phyloP scores from a whole-genome alignment of 441 rosid species.

The Adansonia grandidieri region DNA sequence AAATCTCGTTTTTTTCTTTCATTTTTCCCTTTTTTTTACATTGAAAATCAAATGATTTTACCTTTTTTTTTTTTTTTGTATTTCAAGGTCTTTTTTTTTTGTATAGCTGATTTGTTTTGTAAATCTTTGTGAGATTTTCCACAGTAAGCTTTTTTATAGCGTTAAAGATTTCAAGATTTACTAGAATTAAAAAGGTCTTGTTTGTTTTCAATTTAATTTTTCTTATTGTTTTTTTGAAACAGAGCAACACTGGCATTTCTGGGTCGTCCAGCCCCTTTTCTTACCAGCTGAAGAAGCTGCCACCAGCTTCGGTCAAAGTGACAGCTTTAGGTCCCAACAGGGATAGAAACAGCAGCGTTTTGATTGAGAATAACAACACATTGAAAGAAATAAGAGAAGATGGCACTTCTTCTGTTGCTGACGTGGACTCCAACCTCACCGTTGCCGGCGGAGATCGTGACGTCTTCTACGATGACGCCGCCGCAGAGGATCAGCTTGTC shows the following conservation, averaged over 20 bases:
- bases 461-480: slow-evolving; percentile 76
- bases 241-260: slow-evolving; percentile 62
- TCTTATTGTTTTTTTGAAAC: slow-evolving; percentile 29
- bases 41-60: neutral
- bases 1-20: neutral
- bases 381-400: slow-evolving; percentile 49
- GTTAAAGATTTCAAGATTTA: neutral
- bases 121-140: neutral
- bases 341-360: slow-evolving; percentile 49
- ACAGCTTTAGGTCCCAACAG: slow-evolving; percentile 49
- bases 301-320: slow-evolving; percentile 45
- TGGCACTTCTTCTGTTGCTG: slow-evolving; percentile 38
- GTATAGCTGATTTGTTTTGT: neutral
- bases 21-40: neutral
- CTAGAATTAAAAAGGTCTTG: neutral
- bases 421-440: slow-evolving; percentile 41
- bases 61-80: neutral
- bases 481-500: slow-evolving; percentile 75
- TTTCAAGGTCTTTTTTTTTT: slow-evolving; percentile 23
- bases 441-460: slow-evolving; percentile 63
- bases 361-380: slow-evolving; percentile 47
- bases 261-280: slow-evolving; percentile 52
- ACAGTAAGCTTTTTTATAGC: neutral
- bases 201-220: neutral
- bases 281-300: slow-evolving; percentile 41